Conservation (phyloP, 108 stramenopile genomes). For the Fragilaria radians region DNA sequence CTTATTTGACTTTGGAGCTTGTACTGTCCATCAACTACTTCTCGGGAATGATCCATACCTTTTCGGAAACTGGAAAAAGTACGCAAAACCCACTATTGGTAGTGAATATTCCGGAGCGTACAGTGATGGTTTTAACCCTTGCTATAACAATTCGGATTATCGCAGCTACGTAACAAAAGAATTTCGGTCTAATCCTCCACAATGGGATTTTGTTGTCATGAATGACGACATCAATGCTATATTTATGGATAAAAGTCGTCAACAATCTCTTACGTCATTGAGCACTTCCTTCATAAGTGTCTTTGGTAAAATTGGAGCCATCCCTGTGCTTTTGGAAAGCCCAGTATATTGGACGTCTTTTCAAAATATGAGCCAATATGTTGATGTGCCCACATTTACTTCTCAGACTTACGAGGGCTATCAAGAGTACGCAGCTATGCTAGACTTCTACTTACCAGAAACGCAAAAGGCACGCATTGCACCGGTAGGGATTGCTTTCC, state of each 20-base stretch:
- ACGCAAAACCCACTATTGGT: not conserved
- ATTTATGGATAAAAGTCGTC: slow-evolving; percentile 28
- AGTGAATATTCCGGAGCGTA: slow-evolving; percentile 23
- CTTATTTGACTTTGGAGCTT: slow-evolving; percentile 40
- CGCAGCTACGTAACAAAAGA: not conserved
- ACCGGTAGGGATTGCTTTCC: slow-evolving; percentile 9
- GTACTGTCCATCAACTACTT: slow-evolving; percentile 46
- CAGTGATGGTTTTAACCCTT: slow-evolving; percentile 43
- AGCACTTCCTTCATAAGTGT: slow-evolving; percentile 31
- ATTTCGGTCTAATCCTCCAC: not conserved
- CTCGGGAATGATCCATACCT: slow-evolving; percentile 27
- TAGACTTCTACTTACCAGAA: not conserved
- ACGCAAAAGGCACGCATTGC: slow-evolving; percentile 6
- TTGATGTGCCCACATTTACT: slow-evolving; percentile 34
- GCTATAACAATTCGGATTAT: slow-evolving; percentile 11
- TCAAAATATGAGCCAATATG: slow-evolving; percentile 26
- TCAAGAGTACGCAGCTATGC: slow-evolving; percentile 24
- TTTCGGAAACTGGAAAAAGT: not conserved
- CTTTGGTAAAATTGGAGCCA: slow-evolving; percentile 23
- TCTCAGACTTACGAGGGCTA: slow-evolving; percentile 33
- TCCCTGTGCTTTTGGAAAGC: slow-evolving; percentile 41
- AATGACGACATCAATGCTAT: slow-evolving; percentile 77
- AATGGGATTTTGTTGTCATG: slow-evolving; percentile 62
- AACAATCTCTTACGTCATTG: slow-evolving; percentile 26
- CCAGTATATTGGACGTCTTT: slow-evolving; percentile 28